Evolutionary conservation across 129 eudicot genomes (phyloP).

Genomic region (Helianthus tuberosus): DNA sequence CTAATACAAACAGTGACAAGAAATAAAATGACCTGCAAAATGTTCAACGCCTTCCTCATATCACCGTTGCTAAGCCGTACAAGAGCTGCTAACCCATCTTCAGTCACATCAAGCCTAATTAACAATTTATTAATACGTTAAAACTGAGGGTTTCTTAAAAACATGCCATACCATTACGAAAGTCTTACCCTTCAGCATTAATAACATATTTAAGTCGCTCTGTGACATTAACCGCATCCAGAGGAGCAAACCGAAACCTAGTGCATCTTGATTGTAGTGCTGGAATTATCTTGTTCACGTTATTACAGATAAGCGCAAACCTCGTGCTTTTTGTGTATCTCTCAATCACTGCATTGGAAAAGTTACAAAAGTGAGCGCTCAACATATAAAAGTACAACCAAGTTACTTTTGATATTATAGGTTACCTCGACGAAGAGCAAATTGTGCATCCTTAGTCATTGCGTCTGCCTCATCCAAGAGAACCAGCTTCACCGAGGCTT

Average conservation of each 20-base stretch:
- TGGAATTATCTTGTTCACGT: constrained; percentile 94
- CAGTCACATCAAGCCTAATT: constrained; percentile 89
- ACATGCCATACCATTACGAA: constrained; percentile 11
- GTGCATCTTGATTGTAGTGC: constrained; percentile 98
- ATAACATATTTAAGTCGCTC: constrained; percentile 95
- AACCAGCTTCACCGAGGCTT: constrained; percentile 75
- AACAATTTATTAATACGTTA: constrained; percentile 16
- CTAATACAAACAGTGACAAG: constrained; percentile 2
- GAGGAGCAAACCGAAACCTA: constrained; percentile 95
- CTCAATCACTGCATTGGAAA: constrained; percentile 74
- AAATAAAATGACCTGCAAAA: constrained; percentile 68
- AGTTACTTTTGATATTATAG: neutral
- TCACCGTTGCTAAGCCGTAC: constrained; percentile 96
- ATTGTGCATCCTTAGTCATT: constrained; percentile 99
- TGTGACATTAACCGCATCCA: constrained; percentile 71
- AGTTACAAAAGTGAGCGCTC: constrained; percentile 6
- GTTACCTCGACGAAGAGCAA: constrained; percentile 96
- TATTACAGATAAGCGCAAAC: constrained; percentile 90
- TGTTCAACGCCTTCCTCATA: constrained; percentile 97
- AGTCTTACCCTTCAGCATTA: constrained; percentile 69
- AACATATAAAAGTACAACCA: neutral
- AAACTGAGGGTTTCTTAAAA: constrained; percentile 2
- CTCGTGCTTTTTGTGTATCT: constrained; percentile 90
- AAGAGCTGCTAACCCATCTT: constrained; percentile 80
- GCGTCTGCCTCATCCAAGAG: constrained; percentile 98